A percentile compares a stretch with the other conserved stretches of the same genome.
Conservation (phyloP, 2,329 filamentous ascomycete genomes). For the Leptosphaerulina australis region DNA sequence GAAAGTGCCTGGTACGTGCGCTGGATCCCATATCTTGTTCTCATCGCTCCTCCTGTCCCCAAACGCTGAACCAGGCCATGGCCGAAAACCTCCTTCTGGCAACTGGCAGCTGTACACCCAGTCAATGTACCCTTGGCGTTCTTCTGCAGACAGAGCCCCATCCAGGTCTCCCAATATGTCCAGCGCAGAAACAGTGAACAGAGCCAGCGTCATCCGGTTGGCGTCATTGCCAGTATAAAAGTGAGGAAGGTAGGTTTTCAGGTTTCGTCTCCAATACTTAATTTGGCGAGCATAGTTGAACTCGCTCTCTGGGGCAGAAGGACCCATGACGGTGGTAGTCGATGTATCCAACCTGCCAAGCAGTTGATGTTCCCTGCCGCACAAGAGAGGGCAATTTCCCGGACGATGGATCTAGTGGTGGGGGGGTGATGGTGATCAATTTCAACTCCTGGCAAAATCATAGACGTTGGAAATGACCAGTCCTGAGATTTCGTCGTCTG, state of each 20-base stretch:
- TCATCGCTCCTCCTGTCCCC: conserved; percentile 55
- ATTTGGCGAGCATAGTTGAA: conserved; percentile 64
- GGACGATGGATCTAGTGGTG: conserved; percentile 14
- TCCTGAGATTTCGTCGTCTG: conserved; percentile 3
- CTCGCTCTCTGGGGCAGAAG: conserved; percentile 14
- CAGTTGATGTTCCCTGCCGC: conserved; percentile 10
- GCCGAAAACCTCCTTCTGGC: conserved; percentile 84
- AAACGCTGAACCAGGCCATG: conserved; percentile 73
- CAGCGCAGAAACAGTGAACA: conserved; percentile 85
- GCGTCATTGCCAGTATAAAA: conserved; percentile 89
- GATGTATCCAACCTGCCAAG: conserved; percentile 6
- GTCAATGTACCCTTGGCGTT: conserved; percentile 63
- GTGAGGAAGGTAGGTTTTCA: conserved; percentile 78
- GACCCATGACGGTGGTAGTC: conserved; percentile 13
- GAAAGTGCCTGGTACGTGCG: conserved; percentile 85
- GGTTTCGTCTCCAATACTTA: conserved; percentile 91
- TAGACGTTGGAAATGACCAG: conserved; percentile 5
- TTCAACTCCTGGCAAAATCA: conserved; percentile 8
- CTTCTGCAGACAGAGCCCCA: conserved; percentile 58
- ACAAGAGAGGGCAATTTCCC: conserved; percentile 11
- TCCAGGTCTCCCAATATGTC: conserved; percentile 75
- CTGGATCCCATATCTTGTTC: conserved; percentile 69
- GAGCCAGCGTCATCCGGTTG: conserved; percentile 85
- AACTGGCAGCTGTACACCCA: conserved; percentile 92
- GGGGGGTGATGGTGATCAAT: conserved; percentile 16